Percentiles rank a stretch among this genome's conserved stretches.
Evolutionary conservation across 2,329 filamentous ascomycete species (phyloP).

Genomic region (Fusarium sterilihyphosum): DNA sequence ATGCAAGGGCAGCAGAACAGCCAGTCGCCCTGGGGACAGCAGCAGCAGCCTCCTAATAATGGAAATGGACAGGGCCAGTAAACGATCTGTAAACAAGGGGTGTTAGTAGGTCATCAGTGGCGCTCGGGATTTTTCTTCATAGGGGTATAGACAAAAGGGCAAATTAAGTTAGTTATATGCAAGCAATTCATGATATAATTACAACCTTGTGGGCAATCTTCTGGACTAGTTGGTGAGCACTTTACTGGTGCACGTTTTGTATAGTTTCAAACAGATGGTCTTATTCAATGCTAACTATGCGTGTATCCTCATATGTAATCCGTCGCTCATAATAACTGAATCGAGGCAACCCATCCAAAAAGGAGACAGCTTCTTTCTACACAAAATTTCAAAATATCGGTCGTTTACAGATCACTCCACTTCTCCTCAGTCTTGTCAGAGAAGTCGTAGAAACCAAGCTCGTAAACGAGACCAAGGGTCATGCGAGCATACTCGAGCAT

Average conservation of each 20-base stretch:
- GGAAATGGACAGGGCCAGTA: conserved; percentile 43
- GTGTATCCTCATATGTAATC: conserved; percentile 25
- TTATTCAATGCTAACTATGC: background rate
- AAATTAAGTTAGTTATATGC: background rate
- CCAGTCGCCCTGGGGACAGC: conserved; percentile 43
- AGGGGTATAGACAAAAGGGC: conserved; percentile 35
- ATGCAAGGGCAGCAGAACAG: conserved; percentile 50
- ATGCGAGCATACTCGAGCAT: conserved; percentile 91
- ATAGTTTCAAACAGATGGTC: background rate
- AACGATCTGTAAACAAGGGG: background rate
- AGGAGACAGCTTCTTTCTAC: background rate
- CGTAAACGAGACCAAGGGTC: conserved; percentile 84
- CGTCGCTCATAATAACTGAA: conserved; percentile 19
- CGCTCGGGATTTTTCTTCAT: conserved; percentile 18
- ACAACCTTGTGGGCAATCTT: background rate
- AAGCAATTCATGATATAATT: conserved; percentile 15
- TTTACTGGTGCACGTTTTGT: background rate
- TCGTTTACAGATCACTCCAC: conserved; percentile 50
- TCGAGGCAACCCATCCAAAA: background rate
- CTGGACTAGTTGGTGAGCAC: background rate
- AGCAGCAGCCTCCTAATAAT: conserved; percentile 44
- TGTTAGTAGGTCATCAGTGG: conserved; percentile 21
- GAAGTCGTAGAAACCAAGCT: conserved; percentile 82
- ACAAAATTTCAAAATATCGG: background rate
- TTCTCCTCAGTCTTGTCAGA: conserved; percentile 50